Percentiles rank a stretch among this genome's conserved stretches.
These are phyloP conservation scores for Exutisphaerella laricina DNA, from an alignment of 2,329 filamentous ascomycete genomes.

Conservation along the genomic window DNA sequence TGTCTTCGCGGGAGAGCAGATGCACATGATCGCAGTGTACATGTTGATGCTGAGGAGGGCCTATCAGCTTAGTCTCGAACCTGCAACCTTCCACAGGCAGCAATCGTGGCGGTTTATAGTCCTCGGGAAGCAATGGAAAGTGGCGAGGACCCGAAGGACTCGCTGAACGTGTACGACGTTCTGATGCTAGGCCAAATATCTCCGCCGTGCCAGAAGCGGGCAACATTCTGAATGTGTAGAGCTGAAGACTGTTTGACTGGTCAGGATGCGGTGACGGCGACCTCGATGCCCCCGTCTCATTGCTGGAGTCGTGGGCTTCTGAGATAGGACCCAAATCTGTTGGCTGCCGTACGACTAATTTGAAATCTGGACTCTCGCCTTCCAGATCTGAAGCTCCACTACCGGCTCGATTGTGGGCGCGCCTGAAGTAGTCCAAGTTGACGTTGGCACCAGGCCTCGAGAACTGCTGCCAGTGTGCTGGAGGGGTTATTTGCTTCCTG, in stretches of 20 bases:
- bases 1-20: constrained; percentile 23
- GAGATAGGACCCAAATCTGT: constrained; percentile 15
- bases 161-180: constrained; percentile 16
- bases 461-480: constrained; percentile 16
- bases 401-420: constrained; percentile 1
- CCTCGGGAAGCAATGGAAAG: constrained; percentile 6
- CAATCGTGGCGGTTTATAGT: constrained; percentile 1
- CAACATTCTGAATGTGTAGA: constrained; percentile 17
- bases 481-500: constrained; percentile 11
- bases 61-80: constrained; percentile 24
- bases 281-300: constrained; percentile 18
- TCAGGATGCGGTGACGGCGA: constrained; percentile 18
- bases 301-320: constrained; percentile 20
- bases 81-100: constrained; percentile 9
- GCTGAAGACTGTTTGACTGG: constrained; percentile 7
- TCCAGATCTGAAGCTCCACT: neutral
- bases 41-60: constrained; percentile 17
- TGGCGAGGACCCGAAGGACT: constrained; percentile 15
- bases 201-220: constrained; percentile 15
- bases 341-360: constrained; percentile 19
- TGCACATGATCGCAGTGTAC: constrained; percentile 28
- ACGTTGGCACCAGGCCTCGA: constrained; percentile 8
- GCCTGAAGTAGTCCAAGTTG: constrained; percentile 5
- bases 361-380: constrained; percentile 10
- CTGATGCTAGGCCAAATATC: constrained; percentile 15